phyloP scores from a whole-genome alignment of 768 basidiomycete genomes.

The Serendipita sp. region DNA sequence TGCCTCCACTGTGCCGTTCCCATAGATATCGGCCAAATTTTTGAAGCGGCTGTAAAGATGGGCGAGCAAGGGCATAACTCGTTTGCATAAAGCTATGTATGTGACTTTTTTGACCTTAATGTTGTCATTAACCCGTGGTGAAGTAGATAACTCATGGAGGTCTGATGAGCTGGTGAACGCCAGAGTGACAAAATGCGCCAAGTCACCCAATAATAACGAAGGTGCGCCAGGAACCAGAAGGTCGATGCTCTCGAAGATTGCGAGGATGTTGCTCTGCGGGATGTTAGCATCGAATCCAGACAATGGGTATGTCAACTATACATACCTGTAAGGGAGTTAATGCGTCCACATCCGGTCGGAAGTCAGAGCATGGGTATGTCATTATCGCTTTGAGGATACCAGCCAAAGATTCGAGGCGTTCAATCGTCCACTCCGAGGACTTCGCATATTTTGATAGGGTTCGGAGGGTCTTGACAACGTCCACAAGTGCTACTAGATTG shows the following conservation, averaged over 20 bases:
- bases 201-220: slow-evolving; percentile 63
- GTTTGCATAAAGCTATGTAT: slow-evolving; percentile 82
- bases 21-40: slow-evolving; percentile 42
- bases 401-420: slow-evolving; percentile 52
- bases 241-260: slow-evolving; percentile 51
- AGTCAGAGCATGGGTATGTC: slow-evolving; percentile 32
- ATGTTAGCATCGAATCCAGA: slow-evolving; percentile 11
- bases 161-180: slow-evolving; percentile 46
- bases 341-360: slow-evolving; percentile 71
- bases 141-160: slow-evolving; percentile 18
- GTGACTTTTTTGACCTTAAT: slow-evolving; percentile 52
- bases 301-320: neutral
- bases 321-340: slow-evolving; percentile 64
- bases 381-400: slow-evolving; percentile 54
- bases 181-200: slow-evolving; percentile 74
- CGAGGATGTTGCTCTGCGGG: slow-evolving; percentile 50
- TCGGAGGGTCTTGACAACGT: slow-evolving; percentile 48
- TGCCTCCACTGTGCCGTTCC: slow-evolving; percentile 72
- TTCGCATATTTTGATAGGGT: slow-evolving; percentile 33
- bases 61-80: slow-evolving; percentile 67
- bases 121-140: slow-evolving; percentile 21
- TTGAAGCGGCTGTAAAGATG: slow-evolving; percentile 61
- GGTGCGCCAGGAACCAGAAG: slow-evolving; percentile 42
- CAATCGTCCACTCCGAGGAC: slow-evolving; percentile 44
- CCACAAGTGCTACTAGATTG: slow-evolving; percentile 65